Conservation (phyloP, 2,329 filamentous ascomycete genomes). For the Fusarium buxicola region DNA sequence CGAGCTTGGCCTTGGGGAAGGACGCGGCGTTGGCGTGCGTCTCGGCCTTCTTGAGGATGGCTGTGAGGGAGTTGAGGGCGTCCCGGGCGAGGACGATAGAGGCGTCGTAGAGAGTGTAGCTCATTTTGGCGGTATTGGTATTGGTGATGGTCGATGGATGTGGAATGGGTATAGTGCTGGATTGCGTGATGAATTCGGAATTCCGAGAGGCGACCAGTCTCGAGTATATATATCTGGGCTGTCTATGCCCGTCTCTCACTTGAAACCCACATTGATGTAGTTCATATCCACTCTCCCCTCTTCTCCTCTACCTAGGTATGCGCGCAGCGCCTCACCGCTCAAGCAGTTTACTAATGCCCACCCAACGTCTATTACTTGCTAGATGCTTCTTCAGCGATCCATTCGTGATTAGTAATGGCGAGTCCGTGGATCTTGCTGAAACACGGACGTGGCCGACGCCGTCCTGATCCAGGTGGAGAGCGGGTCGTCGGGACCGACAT, state of each 20-base stretch:
- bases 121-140: slow-evolving; percentile 46
- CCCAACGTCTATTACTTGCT: slow-evolving; percentile 7
- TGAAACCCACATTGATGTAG: background rate
- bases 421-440: background rate
- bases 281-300: background rate
- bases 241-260: slow-evolving; percentile 2
- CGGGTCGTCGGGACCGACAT: slow-evolving; percentile 26
- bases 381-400: slow-evolving; percentile 25
- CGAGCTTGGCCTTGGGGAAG: slow-evolving; percentile 50
- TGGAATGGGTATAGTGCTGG: slow-evolving; percentile 21
- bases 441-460: background rate
- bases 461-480: background rate
- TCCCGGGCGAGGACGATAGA: slow-evolving; percentile 49
- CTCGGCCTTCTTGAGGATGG: slow-evolving; percentile 54
- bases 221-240: slow-evolving; percentile 29
- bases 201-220: slow-evolving; percentile 2
- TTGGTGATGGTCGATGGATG: background rate
- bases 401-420: slow-evolving; percentile 34
- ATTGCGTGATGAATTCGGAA: slow-evolving; percentile 35
- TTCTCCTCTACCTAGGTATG: slow-evolving; percentile 1
- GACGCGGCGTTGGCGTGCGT: slow-evolving; percentile 47
- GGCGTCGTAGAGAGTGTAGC: slow-evolving; percentile 57
- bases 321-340: slow-evolving; percentile 25
- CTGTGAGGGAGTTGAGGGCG: slow-evolving; percentile 48
- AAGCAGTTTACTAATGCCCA: slow-evolving; percentile 19